These are phyloP conservation scores for Paradendryphiella salina DNA, from an alignment of 2,329 filamentous ascomycete species.

Conservation along the genomic window DNA sequence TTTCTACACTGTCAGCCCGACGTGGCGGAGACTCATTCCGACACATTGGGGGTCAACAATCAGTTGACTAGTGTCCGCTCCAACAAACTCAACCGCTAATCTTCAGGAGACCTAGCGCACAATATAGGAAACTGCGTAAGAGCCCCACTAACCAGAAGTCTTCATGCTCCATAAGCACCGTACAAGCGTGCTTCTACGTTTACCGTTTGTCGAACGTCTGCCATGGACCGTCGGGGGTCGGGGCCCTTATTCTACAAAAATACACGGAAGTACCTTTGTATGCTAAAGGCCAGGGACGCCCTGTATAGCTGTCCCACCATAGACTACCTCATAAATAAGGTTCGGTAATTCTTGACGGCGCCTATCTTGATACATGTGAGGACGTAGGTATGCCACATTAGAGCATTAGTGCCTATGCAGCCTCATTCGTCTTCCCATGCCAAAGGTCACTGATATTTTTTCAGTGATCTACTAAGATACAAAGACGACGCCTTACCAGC, in stretches of 20 bases:
- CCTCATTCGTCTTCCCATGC: neutral
- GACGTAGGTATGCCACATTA: neutral
- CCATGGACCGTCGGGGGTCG: conserved; percentile 5
- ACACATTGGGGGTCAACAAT: conserved; percentile 6
- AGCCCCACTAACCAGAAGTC: neutral
- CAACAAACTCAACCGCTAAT: conserved; percentile 7
- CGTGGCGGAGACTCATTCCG: conserved; percentile 7
- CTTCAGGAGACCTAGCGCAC: conserved; percentile 1
- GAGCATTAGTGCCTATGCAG: neutral
- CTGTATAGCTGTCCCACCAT: neutral
- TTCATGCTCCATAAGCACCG: neutral
- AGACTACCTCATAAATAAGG: conserved; percentile 5
- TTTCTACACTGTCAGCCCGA: conserved; percentile 3
- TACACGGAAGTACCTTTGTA: conserved; percentile 3
- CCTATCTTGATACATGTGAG: neutral
- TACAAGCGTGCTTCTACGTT: conserved; percentile 10
- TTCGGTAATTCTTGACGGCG: neutral
- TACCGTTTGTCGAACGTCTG: conserved; percentile 1
- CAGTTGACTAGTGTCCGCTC: conserved; percentile 10
- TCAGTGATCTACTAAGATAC: neutral
- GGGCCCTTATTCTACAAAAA: neutral
- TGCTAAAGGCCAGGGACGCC: neutral
- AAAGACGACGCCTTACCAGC: neutral
- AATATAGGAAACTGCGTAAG: conserved; percentile 4
- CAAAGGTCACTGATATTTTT: neutral